These are phyloP conservation scores for Thalassiosira hispida DNA, from an alignment of 352 stramenopile species.

Conservation along the genomic window DNA sequence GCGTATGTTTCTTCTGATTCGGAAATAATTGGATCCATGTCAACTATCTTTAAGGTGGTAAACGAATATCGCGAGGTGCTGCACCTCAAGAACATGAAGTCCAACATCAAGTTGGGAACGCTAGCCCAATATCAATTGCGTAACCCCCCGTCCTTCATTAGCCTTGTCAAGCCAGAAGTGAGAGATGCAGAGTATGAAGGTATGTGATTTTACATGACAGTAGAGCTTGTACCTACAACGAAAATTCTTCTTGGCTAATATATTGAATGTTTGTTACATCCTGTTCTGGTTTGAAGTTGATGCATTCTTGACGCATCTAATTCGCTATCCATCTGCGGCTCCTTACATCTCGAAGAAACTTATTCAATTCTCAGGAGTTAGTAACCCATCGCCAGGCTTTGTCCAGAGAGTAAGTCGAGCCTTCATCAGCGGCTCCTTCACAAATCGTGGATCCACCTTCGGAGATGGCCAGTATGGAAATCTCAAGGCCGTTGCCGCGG, in stretches of 20 bases:
- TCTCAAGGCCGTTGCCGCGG: constrained; percentile 67
- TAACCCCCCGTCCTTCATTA: constrained; percentile 65
- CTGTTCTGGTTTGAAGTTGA: constrained; percentile 45
- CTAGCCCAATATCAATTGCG: constrained; percentile 57
- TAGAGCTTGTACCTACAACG: background rate
- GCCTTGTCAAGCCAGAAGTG: constrained; percentile 41
- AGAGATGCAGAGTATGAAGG: constrained; percentile 73
- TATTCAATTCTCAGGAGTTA: constrained; percentile 61
- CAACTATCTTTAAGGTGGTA: constrained; percentile 63
- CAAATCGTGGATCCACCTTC: constrained; percentile 50
- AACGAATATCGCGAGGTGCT: constrained; percentile 53
- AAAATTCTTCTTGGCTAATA: constrained; percentile 14
- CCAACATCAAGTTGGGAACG: constrained; percentile 53
- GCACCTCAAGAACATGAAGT: constrained; percentile 66
- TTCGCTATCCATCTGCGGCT: constrained; percentile 49
- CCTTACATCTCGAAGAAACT: constrained; percentile 64
- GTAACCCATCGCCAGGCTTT: constrained; percentile 69
- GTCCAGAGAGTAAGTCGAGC: constrained; percentile 62
- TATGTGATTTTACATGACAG: constrained; percentile 10
- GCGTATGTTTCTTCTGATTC: constrained; percentile 25
- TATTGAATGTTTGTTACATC: background rate
- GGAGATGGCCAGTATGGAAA: constrained; percentile 69
- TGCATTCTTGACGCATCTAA: constrained; percentile 31
- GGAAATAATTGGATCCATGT: constrained; percentile 22
- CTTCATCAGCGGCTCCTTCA: constrained; percentile 61